Base-by-base conservation (phyloP, 805 yeast species). In the Sugiyamaella boreocaroliniensis region DNA sequence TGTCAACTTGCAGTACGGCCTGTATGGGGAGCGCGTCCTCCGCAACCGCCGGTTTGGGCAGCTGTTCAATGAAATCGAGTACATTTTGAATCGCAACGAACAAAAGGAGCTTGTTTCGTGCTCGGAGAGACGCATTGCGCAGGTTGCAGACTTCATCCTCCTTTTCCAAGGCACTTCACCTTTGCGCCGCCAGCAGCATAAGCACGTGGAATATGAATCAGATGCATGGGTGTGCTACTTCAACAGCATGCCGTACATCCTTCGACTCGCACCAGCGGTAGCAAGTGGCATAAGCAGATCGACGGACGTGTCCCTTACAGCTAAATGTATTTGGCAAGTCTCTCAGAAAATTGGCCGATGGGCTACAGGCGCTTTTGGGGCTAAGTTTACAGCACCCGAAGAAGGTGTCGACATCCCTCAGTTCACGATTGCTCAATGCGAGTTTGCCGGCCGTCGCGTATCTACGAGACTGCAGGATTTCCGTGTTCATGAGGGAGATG, bases 151-250 rank as follows among this genome's bases (percentile, higher is more conserved):
- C 57, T 74, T 88, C 9, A 60, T 86, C 29, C 70, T 79, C 1
- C 68, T 88, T 32, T 86, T 89, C 61, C 93, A 89, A 66, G 90
- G 96, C 2, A 76, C 81, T 45, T 86, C 93, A 1, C 82, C 86
- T 0, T 70, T 88, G 61, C 78, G 75, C 55, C 75, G 98, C 54
- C 96, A 89, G 62, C 80, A 81, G 3, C 74, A 77, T 5, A 83
- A 80, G 54, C 99, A 92, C 66, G 89, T 92, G 9, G 97, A 90
- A 64, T 93, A 86, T 65, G 99, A 92, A 64, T 83, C 82, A 45
- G 87, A 86, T 32, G 92, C 87, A 49, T 93, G 90, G 74, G 78
- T 84, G 1, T 77, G 81, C 1, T 84, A 76, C 61, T 85, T 85
- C 65, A 85, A 84, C 56, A 80, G 85, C 1, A 67, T 83, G 54